Conservation (phyloP, 352 stramenopile species). For the Phytophthora capsici region DNA sequence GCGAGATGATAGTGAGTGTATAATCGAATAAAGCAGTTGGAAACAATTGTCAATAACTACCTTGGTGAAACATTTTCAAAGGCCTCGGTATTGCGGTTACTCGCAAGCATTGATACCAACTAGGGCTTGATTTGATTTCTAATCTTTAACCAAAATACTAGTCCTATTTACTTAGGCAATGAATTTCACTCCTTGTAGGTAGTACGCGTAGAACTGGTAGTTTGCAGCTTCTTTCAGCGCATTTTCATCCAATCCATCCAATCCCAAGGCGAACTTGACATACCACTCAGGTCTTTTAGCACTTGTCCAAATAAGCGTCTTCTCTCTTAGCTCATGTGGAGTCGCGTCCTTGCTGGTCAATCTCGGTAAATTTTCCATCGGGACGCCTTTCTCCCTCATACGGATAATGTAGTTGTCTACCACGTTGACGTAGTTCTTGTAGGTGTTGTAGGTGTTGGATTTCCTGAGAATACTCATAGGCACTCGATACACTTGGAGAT, state of each 20-base stretch:
- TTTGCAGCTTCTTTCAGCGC: slow-evolving; percentile 18
- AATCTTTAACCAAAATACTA: no score
- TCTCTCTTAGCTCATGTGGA: neutral
- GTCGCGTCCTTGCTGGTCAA: slow-evolving; percentile 1
- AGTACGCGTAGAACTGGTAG: slow-evolving; percentile 11
- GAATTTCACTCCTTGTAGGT: neutral
- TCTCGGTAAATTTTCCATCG: neutral
- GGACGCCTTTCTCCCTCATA: neutral
- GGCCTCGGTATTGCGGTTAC: no score
- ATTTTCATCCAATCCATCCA: slow-evolving; percentile 8
- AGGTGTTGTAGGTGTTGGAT: neutral
- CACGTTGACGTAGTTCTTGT: slow-evolving; percentile 18
- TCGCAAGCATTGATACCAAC: no score
- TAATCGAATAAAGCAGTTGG: no score
- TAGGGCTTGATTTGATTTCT: no score
- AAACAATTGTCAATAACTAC: no score
- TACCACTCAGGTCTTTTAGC: slow-evolving; percentile 17
- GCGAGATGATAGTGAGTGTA: no score
- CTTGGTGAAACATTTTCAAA: no score
- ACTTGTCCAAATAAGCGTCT: slow-evolving; percentile 10
- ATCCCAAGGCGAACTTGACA: slow-evolving; percentile 14
- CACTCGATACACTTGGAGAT: neutral
- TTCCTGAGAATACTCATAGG: neutral
- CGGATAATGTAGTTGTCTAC: slow-evolving; percentile 17
- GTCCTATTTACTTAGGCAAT: neutral